Conservation (phyloP, 257 asterid species). For the Asclepias syriaca region DNA sequence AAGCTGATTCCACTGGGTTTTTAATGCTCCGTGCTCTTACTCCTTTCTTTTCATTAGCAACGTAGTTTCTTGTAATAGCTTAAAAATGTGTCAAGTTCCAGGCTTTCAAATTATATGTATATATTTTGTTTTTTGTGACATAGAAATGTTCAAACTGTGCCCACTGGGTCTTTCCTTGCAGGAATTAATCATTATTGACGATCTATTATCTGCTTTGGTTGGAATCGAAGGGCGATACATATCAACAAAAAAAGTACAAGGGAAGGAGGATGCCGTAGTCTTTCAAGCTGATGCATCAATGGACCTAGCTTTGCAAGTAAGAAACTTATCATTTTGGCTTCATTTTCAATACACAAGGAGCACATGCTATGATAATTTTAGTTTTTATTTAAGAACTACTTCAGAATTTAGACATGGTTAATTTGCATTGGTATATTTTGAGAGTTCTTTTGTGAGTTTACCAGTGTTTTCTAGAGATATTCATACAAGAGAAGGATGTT, state of each 20-base stretch:
- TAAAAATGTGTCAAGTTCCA: too few relatives aligned
- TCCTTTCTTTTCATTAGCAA: too few relatives aligned
- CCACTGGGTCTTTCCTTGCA: constrained; percentile 24
- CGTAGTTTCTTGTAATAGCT: too few relatives aligned
- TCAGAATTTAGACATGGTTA: neutral
- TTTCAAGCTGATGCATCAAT: constrained; percentile 86
- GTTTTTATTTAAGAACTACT: neutral
- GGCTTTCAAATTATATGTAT: too few relatives aligned
- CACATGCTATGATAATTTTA: neutral
- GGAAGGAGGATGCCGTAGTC: constrained; percentile 47
- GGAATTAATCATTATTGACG: constrained; percentile 91
- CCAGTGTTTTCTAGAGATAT: neutral
- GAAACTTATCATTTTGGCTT: constrained; percentile 14
- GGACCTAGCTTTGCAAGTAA: constrained; percentile 95
- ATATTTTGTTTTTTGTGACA: neutral
- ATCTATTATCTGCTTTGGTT: constrained; percentile 67
- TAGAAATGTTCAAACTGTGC: neutral
- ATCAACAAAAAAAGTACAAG: constrained; percentile 55
- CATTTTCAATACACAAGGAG: constrained; percentile 2
- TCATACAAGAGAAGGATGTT: neutral
- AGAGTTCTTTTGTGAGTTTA: neutral
- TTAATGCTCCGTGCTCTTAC: neutral
- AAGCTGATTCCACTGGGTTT: neutral
- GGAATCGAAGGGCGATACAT: constrained; percentile 91
- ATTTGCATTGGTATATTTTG: neutral